phyloP scores from a whole-genome alignment of 148 eudicot genomes.

The Camellia granthamiana region DNA sequence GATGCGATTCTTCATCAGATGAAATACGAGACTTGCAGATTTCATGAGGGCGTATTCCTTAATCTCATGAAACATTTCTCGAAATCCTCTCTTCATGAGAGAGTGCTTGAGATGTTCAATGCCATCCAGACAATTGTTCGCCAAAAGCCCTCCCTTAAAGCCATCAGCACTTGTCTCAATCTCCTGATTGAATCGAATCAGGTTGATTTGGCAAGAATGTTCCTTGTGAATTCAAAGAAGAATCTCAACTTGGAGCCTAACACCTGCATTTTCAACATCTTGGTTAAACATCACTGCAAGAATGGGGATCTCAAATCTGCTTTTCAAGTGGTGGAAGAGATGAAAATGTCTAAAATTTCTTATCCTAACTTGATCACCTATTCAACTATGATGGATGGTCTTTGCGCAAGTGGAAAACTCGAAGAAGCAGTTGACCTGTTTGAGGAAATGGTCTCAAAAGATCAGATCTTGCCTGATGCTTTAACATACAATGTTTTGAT shows the following conservation, averaged over 20 bases:
- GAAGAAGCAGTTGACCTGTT: conserved; percentile 70
- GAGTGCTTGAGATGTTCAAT: conserved; percentile 77
- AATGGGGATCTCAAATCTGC: conserved; percentile 72
- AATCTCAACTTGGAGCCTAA: conserved; percentile 65
- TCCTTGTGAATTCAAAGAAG: conserved; percentile 51
- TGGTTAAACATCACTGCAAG: conserved; percentile 86
- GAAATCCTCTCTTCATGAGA: conserved; percentile 55
- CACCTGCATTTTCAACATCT: conserved; percentile 84
- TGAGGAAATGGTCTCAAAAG: conserved; percentile 82
- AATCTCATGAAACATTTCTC: conserved; percentile 90
- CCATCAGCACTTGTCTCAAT: conserved; percentile 88
- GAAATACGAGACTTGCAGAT: conserved; percentile 81
- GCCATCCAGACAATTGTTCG: conserved; percentile 59
- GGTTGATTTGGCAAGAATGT: conserved; percentile 58
- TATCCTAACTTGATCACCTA: conserved; percentile 86
- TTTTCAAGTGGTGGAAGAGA: conserved; percentile 79
- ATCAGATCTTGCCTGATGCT: conserved; percentile 77
- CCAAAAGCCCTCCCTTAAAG: conserved; percentile 72
- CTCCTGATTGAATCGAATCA: conserved; percentile 72
- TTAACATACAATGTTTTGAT: conserved; percentile 82
- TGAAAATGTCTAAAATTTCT: conserved; percentile 60
- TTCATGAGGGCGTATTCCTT: conserved; percentile 74
- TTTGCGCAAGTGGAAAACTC: conserved; percentile 57
- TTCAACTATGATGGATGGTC: conserved; percentile 75
- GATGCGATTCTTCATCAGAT: conserved; percentile 71